Base-by-base conservation (phyloP, 2,329 filamentous ascomycete species). In the Botrytis medusae region DNA sequence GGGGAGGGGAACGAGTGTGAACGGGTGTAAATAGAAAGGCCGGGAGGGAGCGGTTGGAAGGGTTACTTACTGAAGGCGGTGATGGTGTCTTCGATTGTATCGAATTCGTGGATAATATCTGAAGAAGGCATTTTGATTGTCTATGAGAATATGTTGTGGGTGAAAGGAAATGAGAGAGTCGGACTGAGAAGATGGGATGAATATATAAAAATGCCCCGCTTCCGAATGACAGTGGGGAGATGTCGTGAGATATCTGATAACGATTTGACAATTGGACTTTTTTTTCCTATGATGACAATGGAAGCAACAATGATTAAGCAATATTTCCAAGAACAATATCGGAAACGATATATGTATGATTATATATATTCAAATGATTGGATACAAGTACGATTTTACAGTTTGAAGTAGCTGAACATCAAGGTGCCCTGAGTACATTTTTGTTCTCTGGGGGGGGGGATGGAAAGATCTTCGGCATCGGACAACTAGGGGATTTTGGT, bases 21-120 rank as follows among this genome's bases (percentile, higher is more conserved):
- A 74, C 71, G 44, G 20, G 51, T 2, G 77, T 44, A 46, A 20
- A 57, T 9, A 44, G 48, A 54, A 65, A 9, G 34, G 22, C 1
- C 5, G 37, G 46, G 42, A 46, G 25, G 8, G 34, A 14, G 22
- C 67, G 74, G 62, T 61, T 57, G 10, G 37, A 54, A 8, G 29
- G 54, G 29, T 71, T 65, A 67, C 88, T 75, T 85, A 91, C 90
- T 86, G 83, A 91, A 91, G 73, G 89, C 88, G 79, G 87, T 84
- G 77, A 91, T 87, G 74, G 88, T 85, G 77, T 91, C 89, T 72
- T 89, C 88, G 83, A 92, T 91, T 72, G 86, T 86, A 84, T 91
- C 87, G 82, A 91, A 91, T 81, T 87, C 84, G 77, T 77, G 74
- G 32, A 77, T 76, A 62, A 79, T 72, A 8, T 77, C 76, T 71